These are phyloP conservation scores for Suillus decipiens DNA, from an alignment of 768 basidiomycete species.

Conservation along the genomic window DNA sequence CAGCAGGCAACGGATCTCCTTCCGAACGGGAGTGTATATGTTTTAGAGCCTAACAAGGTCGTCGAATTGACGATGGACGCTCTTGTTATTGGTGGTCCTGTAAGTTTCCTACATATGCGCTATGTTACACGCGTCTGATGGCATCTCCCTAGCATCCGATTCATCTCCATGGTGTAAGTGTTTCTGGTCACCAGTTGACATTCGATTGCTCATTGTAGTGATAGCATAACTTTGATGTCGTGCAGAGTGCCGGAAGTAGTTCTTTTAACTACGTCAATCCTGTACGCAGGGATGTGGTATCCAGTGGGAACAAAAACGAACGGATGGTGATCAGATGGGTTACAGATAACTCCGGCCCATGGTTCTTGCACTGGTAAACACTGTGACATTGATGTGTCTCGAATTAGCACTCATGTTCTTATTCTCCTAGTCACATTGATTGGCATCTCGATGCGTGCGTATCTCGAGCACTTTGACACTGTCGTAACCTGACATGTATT, in stretches of 20 bases:
- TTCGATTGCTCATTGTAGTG: background rate
- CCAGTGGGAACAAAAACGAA: constrained; percentile 24
- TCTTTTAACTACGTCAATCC: constrained; percentile 32
- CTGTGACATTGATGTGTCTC: background rate
- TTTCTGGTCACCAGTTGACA: background rate
- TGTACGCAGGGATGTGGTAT: constrained; percentile 23
- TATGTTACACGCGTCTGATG: constrained; percentile 1
- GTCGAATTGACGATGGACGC: background rate
- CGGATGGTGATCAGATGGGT: constrained; percentile 50
- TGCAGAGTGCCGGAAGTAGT: constrained; percentile 24
- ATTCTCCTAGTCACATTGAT: constrained; percentile 46
- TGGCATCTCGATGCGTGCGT: constrained; percentile 49
- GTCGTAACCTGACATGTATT: constrained; percentile 4
- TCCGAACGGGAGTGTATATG: too few species aligned
- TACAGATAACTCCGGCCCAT: constrained; percentile 54
- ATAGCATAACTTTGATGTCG: constrained; percentile 31
- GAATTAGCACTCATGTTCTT: background rate
- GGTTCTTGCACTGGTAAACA: constrained; percentile 46
- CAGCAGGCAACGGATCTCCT: too few species aligned
- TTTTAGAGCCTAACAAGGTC: too few species aligned
- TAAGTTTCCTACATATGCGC: background rate
- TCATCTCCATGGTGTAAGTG: constrained; percentile 31
- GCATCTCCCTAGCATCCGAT: constrained; percentile 26
- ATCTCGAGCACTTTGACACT: background rate
- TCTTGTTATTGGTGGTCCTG: background rate